These are phyloP conservation scores for Fraxinus albicans DNA, from an alignment of 305 asterid species.

Conservation along the genomic window DNA sequence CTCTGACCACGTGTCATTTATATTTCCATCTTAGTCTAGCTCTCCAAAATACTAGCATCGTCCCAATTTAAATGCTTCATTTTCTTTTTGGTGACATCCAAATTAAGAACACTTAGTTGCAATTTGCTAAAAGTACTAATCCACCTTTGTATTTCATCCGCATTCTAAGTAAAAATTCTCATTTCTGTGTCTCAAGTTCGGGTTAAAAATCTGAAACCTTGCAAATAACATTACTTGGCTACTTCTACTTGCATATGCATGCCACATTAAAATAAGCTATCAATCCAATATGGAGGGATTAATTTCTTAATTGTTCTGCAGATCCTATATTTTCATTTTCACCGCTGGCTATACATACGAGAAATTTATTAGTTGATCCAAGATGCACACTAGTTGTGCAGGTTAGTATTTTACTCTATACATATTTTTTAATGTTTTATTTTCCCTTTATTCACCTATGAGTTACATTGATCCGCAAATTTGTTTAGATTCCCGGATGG, in stretches of 20 bases:
- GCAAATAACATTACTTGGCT: neutral
- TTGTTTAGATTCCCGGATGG: conserved; percentile 90
- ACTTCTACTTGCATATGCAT: neutral
- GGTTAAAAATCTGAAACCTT: neutral
- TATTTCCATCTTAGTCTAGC: neutral
- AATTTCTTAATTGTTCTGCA: conserved; percentile 27
- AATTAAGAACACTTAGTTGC: neutral
- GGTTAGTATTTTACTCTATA: conserved; percentile 41
- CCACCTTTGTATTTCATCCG: neutral
- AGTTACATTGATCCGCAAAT: conserved; percentile 23
- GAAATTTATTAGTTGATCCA: conserved; percentile 91
- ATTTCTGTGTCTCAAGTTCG: neutral
- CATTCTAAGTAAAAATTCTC: neutral
- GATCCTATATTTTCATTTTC: conserved; percentile 95
- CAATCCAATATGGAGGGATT: neutral
- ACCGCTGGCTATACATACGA: conserved; percentile 96
- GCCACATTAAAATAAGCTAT: neutral
- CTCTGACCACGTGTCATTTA: neutral
- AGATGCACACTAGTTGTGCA: conserved; percentile 90
- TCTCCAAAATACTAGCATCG: neutral
- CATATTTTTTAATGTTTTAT: neutral
- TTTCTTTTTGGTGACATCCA: neutral
- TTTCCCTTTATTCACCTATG: conserved; percentile 14
- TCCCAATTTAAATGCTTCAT: neutral
- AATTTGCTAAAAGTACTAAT: neutral